Evolutionary conservation across 176 grass and related monocot species (phyloP), one percentile per base, ranked within the genome.

Genomic region (Zea luxurians): DNA sequence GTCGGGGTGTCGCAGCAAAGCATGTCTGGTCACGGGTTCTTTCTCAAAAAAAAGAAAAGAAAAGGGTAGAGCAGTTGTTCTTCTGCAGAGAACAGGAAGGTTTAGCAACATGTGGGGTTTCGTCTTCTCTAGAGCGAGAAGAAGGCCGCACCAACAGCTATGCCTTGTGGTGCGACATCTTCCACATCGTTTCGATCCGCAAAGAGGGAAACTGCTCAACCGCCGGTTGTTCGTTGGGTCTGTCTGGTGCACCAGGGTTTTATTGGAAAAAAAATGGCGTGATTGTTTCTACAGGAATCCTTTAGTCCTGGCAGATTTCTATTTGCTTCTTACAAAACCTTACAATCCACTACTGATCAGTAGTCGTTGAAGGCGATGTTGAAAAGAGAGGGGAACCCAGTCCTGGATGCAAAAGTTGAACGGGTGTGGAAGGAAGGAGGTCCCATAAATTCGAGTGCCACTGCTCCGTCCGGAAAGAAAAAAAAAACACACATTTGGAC

Each of bases 71-170:
- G n/a, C 10, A 48, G 10, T 1, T n/a, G 38, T 45, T 45, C 67
- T 71, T 78, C 10, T 61, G 4, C 67, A 38, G 36, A 64, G 64
- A 21, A 42, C 13, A 42, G n/a, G 61, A 58, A 42, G 61, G 66
- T 75, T 53, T 36, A 75, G 8, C 41, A 8, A 73, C 4, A 47
- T 2, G 38, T 72, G 48, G 20, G 44, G 18, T 35, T 70, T 21
- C 67, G 13, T 70, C 10, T 13, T 54, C 5, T 11, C 10, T 40
- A 48, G 16, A 52, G 43, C 17, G 4, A 52, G 46, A 4, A 60
- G 20, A 35, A 27, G 15, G 16, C 40, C 63, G 27, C 27, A 27
- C 27, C 27, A 27, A 27, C 27, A 27, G 27, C 27, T 27, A 27
- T 27, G 27, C 27, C 27, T 27, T 27, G 27, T 27, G 27, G 16